A percentile compares a stretch with the other conserved stretches of the same genome.
phyloP scores from a whole-genome alignment of 257 asterid species.

The Salvia splendens region DNA sequence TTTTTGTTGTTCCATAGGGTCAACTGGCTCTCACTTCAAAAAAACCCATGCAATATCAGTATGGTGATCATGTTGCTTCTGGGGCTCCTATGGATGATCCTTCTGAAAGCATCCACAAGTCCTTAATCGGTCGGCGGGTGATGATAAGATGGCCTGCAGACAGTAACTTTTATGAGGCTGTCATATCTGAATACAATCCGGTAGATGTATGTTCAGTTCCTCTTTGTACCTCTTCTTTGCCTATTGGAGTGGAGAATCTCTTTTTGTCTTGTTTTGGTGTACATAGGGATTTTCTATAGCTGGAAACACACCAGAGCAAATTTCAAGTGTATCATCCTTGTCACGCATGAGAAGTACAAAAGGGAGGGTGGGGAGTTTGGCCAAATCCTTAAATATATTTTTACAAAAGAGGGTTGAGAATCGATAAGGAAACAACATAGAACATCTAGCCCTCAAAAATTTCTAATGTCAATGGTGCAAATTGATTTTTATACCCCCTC shows the following conservation, averaged over 20 bases:
- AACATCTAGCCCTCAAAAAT: neutral
- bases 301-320: constrained; percentile 17
- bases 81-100: constrained; percentile 54
- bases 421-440: constrained; percentile 17
- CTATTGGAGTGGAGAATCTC: constrained; percentile 25
- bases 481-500: constrained; percentile 9
- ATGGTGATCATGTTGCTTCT: constrained; percentile 55
- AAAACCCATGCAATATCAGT: constrained; percentile 62
- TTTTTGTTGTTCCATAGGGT: constrained; percentile 43
- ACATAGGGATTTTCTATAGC: constrained; percentile 10
- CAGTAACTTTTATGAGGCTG: constrained; percentile 90
- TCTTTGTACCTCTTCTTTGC: constrained; percentile 19
- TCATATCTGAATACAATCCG: constrained; percentile 71
- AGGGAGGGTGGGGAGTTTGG: neutral
- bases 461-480: constrained; percentile 3
- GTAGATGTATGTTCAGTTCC: constrained; percentile 57
- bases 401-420: constrained; percentile 11
- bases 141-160: constrained; percentile 95
- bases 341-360: constrained; percentile 13
- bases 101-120: constrained; percentile 55
- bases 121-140: constrained; percentile 87
- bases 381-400: neutral
- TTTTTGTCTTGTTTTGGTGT: constrained; percentile 11
- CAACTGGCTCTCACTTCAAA: constrained; percentile 49
- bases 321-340: constrained; percentile 3